phyloP scores from a whole-genome alignment of 2,329 filamentous ascomycete species.

The Metarhizium sp. region DNA sequence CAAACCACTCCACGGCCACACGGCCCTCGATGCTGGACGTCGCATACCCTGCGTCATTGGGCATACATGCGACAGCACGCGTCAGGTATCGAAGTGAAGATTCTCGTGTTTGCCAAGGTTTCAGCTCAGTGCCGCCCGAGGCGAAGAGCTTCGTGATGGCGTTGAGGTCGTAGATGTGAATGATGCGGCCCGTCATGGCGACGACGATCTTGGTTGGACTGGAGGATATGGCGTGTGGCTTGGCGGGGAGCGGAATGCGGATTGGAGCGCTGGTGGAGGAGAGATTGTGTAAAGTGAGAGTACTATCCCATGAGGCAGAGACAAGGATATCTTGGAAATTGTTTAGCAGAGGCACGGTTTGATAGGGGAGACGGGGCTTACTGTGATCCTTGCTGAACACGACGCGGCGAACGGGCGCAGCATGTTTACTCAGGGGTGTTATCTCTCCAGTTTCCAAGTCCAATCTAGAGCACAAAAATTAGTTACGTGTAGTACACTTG shows the following conservation, averaged over 20 bases:
- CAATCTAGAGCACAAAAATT: constrained; percentile 31
- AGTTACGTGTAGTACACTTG: not conserved
- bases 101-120: constrained; percentile 89
- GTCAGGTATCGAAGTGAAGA: constrained; percentile 96
- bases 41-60: constrained; percentile 88
- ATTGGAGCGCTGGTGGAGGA: constrained; percentile 45
- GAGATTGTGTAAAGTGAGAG: constrained; percentile 73
- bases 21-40: constrained; percentile 89
- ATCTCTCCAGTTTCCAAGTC: constrained; percentile 64
- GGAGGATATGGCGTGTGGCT: constrained; percentile 79
- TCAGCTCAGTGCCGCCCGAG: constrained; percentile 36
- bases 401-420: constrained; percentile 70
- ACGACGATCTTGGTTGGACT: constrained; percentile 78
- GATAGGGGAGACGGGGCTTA: constrained; percentile 23
- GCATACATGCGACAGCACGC: constrained; percentile 89
- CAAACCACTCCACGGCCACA: constrained; percentile 97
- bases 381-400: constrained; percentile 70
- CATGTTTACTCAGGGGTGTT: constrained; percentile 68
- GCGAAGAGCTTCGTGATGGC: constrained; percentile 49
- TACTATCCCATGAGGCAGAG: constrained; percentile 89
- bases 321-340: constrained; percentile 55
- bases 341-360: constrained; percentile 9
- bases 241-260: constrained; percentile 65
- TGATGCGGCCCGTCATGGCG: constrained; percentile 87
- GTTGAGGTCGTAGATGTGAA: constrained; percentile 87